A percentile compares a stretch with the other conserved stretches of the same genome.
These are phyloP conservation scores for Tilletiopsis washingtonensis DNA, from an alignment of 1,284 basidiomycete genomes.

Conservation along the genomic window DNA sequence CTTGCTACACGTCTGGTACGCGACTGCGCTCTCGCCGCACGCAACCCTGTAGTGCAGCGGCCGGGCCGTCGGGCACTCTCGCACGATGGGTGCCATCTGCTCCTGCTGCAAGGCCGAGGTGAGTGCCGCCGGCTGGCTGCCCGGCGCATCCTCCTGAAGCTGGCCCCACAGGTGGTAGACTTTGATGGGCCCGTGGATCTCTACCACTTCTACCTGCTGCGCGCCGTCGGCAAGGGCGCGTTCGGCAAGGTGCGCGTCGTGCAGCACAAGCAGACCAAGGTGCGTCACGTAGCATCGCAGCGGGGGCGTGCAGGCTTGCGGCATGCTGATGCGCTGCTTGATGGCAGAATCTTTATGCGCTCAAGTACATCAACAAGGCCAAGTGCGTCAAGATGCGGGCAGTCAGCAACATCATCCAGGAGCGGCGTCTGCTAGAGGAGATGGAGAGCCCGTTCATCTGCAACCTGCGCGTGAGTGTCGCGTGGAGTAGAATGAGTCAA, in stretches of 20 bases:
- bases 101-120: not conserved
- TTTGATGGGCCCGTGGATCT: constrained; percentile 95
- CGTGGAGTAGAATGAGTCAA: not conserved
- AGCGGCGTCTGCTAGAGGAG: constrained; percentile 52
- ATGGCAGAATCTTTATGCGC: constrained; percentile 61
- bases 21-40: no score
- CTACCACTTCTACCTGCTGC: constrained; percentile 88
- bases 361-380: constrained; percentile 96
- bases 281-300: constrained; percentile 39
- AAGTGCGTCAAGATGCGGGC: constrained; percentile 98
- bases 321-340: not conserved
- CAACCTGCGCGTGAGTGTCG: constrained; percentile 59
- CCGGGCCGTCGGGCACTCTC: no score
- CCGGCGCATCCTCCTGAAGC: no score
- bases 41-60: no score
- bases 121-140: not conserved
- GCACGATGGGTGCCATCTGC: not conserved
- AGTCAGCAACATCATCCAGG: constrained; percentile 92
- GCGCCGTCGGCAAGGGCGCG: constrained; percentile 93
- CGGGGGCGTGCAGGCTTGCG: not conserved
- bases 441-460: constrained; percentile 91
- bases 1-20: no score
- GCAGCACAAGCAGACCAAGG: constrained; percentile 92
- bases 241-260: constrained; percentile 99
- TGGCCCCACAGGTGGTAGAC: constrained; percentile 72